Conservation (phyloP, 257 asterid species). For the Thymus mandschuricus region DNA sequence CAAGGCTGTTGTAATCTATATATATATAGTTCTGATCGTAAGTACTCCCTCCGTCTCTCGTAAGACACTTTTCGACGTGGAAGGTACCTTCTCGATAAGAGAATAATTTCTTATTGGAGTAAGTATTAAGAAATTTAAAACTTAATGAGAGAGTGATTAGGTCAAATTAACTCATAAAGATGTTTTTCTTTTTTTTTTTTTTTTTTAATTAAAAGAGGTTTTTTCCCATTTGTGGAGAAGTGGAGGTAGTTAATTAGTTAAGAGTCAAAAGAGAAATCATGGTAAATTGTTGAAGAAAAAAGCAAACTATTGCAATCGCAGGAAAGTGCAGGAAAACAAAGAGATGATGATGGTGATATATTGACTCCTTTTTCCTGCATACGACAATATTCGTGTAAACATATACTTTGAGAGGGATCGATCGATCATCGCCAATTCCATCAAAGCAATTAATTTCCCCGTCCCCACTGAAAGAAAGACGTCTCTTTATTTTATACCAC, state of each 20-base stretch:
- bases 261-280: background rate
- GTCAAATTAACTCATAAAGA: no score
- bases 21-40: no score
- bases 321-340: background rate
- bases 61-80: no score
- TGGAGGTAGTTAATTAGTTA: background rate
- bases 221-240: background rate
- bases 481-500: no score
- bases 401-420: background rate
- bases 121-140: no score
- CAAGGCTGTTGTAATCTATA: no score
- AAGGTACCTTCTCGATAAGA: no score
- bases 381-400: background rate
- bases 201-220: background rate
- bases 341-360: background rate
- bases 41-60: no score
- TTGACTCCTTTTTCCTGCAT: background rate
- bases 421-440: background rate
- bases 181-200: no score
- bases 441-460: background rate
- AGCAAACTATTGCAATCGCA: background rate
- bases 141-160: no score
- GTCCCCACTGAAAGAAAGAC: no score
- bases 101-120: no score
- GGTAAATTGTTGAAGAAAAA: background rate